phyloP scores from a whole-genome alignment of 2,329 filamentous ascomycete species.

The Cordyceps militaris region DNA sequence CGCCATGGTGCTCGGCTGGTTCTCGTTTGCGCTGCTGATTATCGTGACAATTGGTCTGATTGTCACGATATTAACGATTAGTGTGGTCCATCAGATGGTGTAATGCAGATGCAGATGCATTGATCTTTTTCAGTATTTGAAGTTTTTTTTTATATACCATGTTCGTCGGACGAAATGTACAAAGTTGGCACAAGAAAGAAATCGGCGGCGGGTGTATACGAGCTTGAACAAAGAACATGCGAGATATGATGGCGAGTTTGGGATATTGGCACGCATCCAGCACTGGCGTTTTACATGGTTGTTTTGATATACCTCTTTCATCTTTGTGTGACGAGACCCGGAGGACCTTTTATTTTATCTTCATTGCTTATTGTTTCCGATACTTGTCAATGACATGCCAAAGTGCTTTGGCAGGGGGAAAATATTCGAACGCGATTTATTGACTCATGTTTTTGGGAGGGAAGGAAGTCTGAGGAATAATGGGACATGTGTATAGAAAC shows the following conservation, averaged over 20 bases:
- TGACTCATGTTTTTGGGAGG: not conserved
- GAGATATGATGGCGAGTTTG: slow-evolving; percentile 3
- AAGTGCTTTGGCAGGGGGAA: not conserved
- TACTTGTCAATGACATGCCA: not conserved
- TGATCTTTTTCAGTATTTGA: not conserved
- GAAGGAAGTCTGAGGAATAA: not conserved
- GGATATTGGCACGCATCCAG: slow-evolving; percentile 7
- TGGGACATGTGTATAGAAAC: slow-evolving; percentile 1
- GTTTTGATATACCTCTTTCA: not conserved
- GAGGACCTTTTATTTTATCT: too few species aligned
- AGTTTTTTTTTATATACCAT: not conserved
- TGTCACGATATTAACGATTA: slow-evolving; percentile 94
- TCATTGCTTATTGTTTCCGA: too few species aligned
- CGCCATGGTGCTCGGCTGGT: slow-evolving; percentile 97
- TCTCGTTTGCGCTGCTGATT: slow-evolving; percentile 86
- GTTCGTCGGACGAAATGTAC: too few species aligned
- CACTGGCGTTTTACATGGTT: slow-evolving; percentile 3
- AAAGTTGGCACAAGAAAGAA: not conserved
- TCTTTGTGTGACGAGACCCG: not conserved
- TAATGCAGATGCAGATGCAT: slow-evolving; percentile 17
- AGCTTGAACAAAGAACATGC: not conserved
- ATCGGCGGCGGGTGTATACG: not conserved
- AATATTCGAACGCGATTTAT: not conserved
- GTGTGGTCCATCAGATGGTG: slow-evolving; percentile 60
- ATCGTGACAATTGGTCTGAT: slow-evolving; percentile 91